A percentile compares a stretch with the other conserved stretches of the same genome.
These are phyloP conservation scores for Sporothrix brasiliensis DNA, from an alignment of 2,329 filamentous ascomycete species.

Conservation along the genomic window DNA sequence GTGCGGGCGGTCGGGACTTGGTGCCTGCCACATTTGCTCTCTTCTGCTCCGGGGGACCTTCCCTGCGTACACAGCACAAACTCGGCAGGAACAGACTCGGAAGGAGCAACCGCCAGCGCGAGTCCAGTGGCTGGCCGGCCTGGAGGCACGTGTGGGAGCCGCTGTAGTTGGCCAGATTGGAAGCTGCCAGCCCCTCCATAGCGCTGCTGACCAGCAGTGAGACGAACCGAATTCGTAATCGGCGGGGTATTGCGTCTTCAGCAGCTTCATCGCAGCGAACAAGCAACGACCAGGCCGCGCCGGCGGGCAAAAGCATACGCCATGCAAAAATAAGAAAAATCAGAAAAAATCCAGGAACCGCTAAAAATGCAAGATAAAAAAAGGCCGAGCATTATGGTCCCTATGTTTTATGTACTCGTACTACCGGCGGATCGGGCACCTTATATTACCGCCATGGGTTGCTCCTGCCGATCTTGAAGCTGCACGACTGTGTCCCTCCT, in stretches of 20 bases:
- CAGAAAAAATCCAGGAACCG: background rate
- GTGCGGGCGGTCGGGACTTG: background rate
- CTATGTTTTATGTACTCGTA: conserved; percentile 8
- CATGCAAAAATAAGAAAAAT: background rate
- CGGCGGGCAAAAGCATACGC: conserved; percentile 1
- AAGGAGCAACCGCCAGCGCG: background rate
- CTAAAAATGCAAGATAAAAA: background rate
- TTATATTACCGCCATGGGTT: conserved; percentile 9
- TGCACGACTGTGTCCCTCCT: conserved; percentile 3
- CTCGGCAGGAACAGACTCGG: no score
- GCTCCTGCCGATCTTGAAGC: conserved; percentile 10
- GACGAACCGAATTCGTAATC: background rate
- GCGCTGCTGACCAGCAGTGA: background rate
- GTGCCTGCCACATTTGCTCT: background rate
- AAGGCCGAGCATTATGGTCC: background rate
- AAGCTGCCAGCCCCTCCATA: conserved; percentile 10
- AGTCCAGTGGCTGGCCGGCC: conserved; percentile 22
- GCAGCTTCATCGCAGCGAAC: background rate
- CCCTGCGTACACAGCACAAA: background rate
- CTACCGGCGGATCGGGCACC: conserved; percentile 1
- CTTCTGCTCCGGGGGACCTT: background rate
- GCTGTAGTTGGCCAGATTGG: background rate
- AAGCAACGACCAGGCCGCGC: no score
- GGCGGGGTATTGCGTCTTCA: conserved; percentile 25
- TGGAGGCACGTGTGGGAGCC: conserved; percentile 20